phyloP scores from a whole-genome alignment of 176 grass and related monocot genomes.

The Triticum dicoccoides region DNA sequence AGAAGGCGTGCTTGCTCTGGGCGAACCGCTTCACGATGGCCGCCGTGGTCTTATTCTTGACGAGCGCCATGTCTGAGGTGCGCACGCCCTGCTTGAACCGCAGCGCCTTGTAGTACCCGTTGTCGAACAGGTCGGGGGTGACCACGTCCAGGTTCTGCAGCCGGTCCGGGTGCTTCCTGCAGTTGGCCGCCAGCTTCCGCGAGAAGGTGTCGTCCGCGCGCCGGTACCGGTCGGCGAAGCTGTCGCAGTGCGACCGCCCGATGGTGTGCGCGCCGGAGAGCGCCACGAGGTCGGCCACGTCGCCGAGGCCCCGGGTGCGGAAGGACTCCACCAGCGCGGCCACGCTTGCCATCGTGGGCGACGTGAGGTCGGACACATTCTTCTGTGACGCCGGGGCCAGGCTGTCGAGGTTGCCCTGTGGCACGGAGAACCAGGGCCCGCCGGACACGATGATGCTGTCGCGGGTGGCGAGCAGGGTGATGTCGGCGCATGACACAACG shows the following conservation, averaged over 20 bases:
- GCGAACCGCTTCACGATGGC: not conserved
- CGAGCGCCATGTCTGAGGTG: constrained; percentile 39
- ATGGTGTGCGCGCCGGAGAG: constrained; percentile 86
- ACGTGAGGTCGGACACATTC: not conserved
- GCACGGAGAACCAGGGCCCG: not conserved
- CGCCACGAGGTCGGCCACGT: constrained; percentile 37
- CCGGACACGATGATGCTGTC: constrained; percentile 1
- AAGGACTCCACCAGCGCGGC: not conserved
- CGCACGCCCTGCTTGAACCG: constrained; percentile 15
- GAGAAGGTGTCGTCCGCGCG: constrained; percentile 39
- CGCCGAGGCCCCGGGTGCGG: constrained; percentile 3
- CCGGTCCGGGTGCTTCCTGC: not conserved
- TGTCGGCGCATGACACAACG: constrained; percentile 50
- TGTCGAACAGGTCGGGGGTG: constrained; percentile 29
- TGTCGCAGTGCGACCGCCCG: constrained; percentile 49
- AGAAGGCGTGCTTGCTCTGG: constrained; percentile 21
- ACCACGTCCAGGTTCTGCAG: constrained; percentile 14
- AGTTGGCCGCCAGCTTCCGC: constrained; percentile 14
- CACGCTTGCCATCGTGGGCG: not conserved
- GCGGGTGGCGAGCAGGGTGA: constrained; percentile 37
- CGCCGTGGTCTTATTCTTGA: not conserved
- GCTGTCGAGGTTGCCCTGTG: constrained; percentile 17
- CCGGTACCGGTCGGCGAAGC: constrained; percentile 16
- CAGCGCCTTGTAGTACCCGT: constrained; percentile 31
- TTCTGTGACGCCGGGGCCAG: not conserved